Evolutionary conservation across 176 grass and related monocot genomes (phyloP).

Genomic region (Puya raimondii): DNA sequence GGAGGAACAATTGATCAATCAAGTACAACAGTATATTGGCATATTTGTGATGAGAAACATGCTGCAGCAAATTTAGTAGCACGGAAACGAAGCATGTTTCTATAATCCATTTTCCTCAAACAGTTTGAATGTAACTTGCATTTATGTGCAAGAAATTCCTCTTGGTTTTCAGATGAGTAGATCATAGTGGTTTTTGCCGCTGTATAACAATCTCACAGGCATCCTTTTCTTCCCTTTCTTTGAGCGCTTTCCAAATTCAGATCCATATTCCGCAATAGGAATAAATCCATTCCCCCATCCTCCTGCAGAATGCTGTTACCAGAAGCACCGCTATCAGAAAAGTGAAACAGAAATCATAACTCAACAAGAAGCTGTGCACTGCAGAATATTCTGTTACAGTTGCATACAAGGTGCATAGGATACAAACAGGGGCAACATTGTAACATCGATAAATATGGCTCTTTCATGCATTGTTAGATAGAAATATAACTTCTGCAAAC

Average conservation of each 20-base stretch:
- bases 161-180: conserved; percentile 47
- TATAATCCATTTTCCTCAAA: neutral
- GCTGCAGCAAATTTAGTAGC: neutral
- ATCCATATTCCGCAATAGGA: conserved; percentile 80
- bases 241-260: conserved; percentile 55
- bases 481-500: conserved; percentile 3
- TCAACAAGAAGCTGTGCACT: conserved; percentile 5
- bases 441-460: too few species aligned
- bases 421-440: too few species aligned
- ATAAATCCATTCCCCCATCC: conserved; percentile 68
- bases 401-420: too few species aligned
- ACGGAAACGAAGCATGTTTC: neutral
- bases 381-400: neutral
- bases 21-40: too few species aligned
- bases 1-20: too few species aligned
- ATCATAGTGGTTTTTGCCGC: conserved; percentile 82
- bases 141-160: neutral
- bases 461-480: neutral
- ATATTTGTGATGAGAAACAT: neutral
- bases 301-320: conserved; percentile 36
- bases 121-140: neutral
- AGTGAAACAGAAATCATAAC: conserved; percentile 2
- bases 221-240: conserved; percentile 50
- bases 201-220: conserved; percentile 76
- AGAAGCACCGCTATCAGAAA: neutral